These are phyloP conservation scores for Chaetomiaceae sp. DNA, from an alignment of 2,329 filamentous ascomycete species.

Conservation along the genomic window DNA sequence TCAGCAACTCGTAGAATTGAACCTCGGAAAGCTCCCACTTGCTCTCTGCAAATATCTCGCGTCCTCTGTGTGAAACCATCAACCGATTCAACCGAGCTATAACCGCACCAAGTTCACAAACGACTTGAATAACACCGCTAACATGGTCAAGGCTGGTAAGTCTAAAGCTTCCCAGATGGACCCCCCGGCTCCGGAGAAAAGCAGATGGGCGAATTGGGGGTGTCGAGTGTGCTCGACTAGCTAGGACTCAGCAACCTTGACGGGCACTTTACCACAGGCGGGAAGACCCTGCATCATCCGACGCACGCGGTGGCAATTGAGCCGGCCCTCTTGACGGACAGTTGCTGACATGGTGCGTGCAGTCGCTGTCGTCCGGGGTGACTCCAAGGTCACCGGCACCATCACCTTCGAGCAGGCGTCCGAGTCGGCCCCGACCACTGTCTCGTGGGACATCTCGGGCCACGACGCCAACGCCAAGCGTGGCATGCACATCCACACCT, in stretches of 20 bases:
- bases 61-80: neutral
- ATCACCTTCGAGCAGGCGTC: slow-evolving; percentile 89
- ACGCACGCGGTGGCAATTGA: neutral
- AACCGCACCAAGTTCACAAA: slow-evolving; percentile 9
- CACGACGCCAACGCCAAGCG: slow-evolving; percentile 93
- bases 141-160: slow-evolving; percentile 98
- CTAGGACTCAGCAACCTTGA: slow-evolving; percentile 36
- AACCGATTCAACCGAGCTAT: neutral
- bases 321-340: neutral
- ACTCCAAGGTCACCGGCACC: slow-evolving; percentile 90
- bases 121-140: slow-evolving; percentile 46
- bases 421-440: slow-evolving; percentile 74
- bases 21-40: slow-evolving; percentile 9
- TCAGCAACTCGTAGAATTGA: neutral
- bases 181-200: too few relatives aligned
- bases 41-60: slow-evolving; percentile 11
- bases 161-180: slow-evolving; percentile 23
- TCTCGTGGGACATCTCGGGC: slow-evolving; percentile 89
- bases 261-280: slow-evolving; percentile 28
- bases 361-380: slow-evolving; percentile 97
- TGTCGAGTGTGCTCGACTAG: slow-evolving; percentile 19
- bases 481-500: slow-evolving; percentile 98
- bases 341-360: slow-evolving; percentile 21
- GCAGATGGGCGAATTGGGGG: too few relatives aligned
- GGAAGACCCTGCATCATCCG: slow-evolving; percentile 13